Evolutionary conservation across 805 yeast genomes (phyloP).

Genomic region (Candida insectorum): DNA sequence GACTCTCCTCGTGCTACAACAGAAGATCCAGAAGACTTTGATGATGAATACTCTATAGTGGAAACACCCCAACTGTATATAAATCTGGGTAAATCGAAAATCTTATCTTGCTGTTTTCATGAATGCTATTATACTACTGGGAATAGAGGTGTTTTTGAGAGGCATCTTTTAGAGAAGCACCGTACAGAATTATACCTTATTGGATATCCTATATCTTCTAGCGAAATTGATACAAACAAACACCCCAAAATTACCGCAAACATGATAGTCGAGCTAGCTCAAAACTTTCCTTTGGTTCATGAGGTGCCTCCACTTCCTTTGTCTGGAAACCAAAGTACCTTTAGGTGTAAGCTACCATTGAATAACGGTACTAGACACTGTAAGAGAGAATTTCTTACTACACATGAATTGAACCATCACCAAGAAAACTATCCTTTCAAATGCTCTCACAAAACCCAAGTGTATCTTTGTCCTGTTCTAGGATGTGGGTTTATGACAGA

Average conservation of each 20-base stretch:
- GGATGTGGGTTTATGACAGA: constrained; percentile 41
- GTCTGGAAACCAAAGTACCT: constrained; percentile 17
- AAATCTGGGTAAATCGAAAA: constrained; percentile 1
- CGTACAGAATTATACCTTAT: constrained; percentile 12
- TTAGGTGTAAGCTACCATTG: constrained; percentile 11
- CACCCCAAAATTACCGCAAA: constrained; percentile 1
- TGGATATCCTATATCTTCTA: constrained; percentile 25
- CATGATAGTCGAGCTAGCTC: constrained; percentile 8
- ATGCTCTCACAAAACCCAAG: constrained; percentile 31
- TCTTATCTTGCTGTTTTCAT: constrained; percentile 24
- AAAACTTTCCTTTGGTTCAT: constrained; percentile 20
- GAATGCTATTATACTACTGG: constrained; percentile 27
- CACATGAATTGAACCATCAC: constrained; percentile 17
- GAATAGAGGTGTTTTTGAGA: constrained; percentile 20
- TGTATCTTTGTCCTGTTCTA: constrained; percentile 33
- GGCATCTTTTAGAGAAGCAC: constrained; percentile 23
- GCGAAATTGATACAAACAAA: constrained; percentile 5
- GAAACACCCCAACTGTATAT: constrained; percentile 11
- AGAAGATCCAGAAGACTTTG: too few relatives aligned
- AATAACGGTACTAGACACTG: constrained; percentile 8
- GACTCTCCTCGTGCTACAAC: too few relatives aligned
- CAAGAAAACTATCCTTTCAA: constrained; percentile 10
- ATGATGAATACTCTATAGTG: constrained; percentile 23
- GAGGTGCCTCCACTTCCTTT: constrained; percentile 21
- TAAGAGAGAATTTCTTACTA: constrained; percentile 13